A percentile compares a stretch with the other conserved stretches of the same genome.
These are phyloP conservation scores for Cruciata laevipes DNA, from an alignment of 257 asterid genomes.

Conservation along the genomic window DNA sequence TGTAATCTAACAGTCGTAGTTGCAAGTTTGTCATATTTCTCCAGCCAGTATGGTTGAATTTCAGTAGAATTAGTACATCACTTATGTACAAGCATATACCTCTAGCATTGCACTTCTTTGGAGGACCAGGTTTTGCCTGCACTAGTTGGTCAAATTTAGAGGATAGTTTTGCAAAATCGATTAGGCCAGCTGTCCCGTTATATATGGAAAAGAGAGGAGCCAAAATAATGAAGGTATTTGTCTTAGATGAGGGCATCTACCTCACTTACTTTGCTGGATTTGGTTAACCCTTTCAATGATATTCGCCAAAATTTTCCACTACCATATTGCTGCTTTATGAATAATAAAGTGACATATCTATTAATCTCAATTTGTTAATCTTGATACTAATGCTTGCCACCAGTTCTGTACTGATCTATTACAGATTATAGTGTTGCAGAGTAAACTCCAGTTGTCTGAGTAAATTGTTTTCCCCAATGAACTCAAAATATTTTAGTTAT, in stretches of 20 bases:
- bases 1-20: background rate
- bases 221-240: too few relatives aligned
- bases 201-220: background rate
- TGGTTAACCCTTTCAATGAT: background rate
- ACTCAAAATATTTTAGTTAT: too few relatives aligned
- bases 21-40: background rate
- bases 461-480: too few relatives aligned
- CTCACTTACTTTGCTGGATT: background rate
- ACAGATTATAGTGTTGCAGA: background rate
- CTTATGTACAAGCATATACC: background rate
- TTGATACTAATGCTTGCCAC: background rate
- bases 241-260: background rate
- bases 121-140: background rate
- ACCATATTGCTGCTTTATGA: background rate
- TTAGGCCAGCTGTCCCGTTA: background rate
- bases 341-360: background rate
- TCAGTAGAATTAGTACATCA: background rate
- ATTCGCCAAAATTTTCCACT: background rate
- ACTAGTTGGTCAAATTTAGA: background rate
- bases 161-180: background rate
- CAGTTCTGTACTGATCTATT: background rate
- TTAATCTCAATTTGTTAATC: background rate
- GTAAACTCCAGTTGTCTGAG: background rate
- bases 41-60: background rate
- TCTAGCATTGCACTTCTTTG: background rate